Percentiles rank a stretch among this genome's conserved stretches.
Conservation (phyloP, 371 early-diverging fungal species). For the Mortierella sp. region DNA sequence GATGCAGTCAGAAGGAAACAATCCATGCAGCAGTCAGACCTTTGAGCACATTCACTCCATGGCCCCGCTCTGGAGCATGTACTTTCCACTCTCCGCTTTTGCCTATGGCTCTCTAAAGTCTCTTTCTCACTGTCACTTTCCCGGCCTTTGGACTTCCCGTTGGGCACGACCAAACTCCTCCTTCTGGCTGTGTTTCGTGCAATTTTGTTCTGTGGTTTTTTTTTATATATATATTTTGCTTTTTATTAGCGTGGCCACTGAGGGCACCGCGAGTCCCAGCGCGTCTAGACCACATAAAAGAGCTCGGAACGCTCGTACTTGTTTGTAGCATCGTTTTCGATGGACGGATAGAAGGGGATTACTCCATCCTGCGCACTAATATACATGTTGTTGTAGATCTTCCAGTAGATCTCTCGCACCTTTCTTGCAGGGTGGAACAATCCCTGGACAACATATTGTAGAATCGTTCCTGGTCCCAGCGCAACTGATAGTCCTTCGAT, state of each 20-base stretch:
- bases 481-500: slow-evolving; percentile 94
- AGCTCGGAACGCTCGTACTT: slow-evolving; percentile 82
- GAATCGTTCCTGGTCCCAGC: slow-evolving; percentile 85
- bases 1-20: neutral
- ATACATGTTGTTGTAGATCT: slow-evolving; percentile 95
- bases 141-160: neutral
- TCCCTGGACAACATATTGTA: slow-evolving; percentile 90
- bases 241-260: no score
- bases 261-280: neutral
- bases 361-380: slow-evolving; percentile 93
- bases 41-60: neutral
- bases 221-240: no score
- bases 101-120: neutral
- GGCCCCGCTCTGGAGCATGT: neutral
- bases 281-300: slow-evolving; percentile 39
- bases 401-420: slow-evolving; percentile 97
- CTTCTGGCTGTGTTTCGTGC: neutral
- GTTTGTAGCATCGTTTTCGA: slow-evolving; percentile 86
- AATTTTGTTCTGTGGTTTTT: neutral
- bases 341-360: slow-evolving; percentile 90
- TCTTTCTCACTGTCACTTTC: neutral
- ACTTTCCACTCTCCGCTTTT: neutral
- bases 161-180: neutral
- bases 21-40: neutral
- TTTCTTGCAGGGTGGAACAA: slow-evolving; percentile 97